Evolutionary conservation across 2,329 filamentous ascomycete species (phyloP).

Genomic region (Hypoxylon sp.): DNA sequence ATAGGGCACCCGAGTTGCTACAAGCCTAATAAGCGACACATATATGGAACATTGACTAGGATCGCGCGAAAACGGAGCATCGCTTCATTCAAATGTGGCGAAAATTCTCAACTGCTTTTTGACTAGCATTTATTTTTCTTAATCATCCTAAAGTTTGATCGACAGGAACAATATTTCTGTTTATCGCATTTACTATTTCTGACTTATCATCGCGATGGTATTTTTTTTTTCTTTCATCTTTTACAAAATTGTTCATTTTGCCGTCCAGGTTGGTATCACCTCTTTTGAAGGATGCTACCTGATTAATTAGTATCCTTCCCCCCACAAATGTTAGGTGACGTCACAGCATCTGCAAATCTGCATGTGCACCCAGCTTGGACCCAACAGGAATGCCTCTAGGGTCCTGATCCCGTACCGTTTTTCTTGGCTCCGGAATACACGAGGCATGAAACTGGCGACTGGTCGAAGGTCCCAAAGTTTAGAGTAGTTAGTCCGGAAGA

Average conservation of each 20-base stretch:
- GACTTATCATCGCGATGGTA: constrained; percentile 14
- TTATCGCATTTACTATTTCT: constrained; percentile 19
- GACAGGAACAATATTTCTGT: constrained; percentile 34
- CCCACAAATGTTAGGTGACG: constrained; percentile 40
- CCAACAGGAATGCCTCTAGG: constrained; percentile 35
- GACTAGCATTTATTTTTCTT: constrained; percentile 14
- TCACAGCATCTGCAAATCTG: constrained; percentile 45
- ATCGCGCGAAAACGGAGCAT: constrained; percentile 9
- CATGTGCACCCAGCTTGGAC: constrained; percentile 43
- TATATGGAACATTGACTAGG: background rate
- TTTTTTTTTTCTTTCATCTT: background rate
- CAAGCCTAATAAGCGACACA: constrained; percentile 11
- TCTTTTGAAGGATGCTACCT: too few species aligned
- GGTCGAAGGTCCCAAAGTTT: background rate
- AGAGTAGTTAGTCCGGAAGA: constrained; percentile 30
- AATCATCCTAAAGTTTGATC: constrained; percentile 22
- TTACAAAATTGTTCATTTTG: constrained; percentile 29
- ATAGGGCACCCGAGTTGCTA: constrained; percentile 1
- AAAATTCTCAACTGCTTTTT: constrained; percentile 24
- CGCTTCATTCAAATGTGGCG: constrained; percentile 22
- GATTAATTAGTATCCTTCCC: too few species aligned
- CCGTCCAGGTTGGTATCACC: background rate
- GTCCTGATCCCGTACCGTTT: constrained; percentile 27
- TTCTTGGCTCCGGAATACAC: constrained; percentile 30
- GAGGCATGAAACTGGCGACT: constrained; percentile 30